Percentiles rank a stretch among this genome's conserved stretches.
These are phyloP conservation scores for Diphasiastrum complanatum DNA, from an alignment of 83 land plant species.

Conservation along the genomic window DNA sequence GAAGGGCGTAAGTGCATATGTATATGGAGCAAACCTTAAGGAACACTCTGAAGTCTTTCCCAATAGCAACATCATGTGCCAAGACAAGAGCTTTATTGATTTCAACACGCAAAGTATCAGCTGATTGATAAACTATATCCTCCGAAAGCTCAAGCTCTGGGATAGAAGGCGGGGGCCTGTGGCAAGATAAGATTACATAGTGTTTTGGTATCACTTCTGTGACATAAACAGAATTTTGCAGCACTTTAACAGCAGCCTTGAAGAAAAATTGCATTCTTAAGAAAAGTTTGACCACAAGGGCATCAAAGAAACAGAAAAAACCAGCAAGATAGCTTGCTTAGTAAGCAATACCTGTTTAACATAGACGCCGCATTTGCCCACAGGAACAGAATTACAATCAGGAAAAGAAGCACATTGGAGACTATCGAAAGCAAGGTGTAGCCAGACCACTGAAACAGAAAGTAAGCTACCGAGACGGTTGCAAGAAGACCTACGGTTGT, in stretches of 20 bases:
- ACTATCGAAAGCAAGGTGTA: conserved; percentile 44
- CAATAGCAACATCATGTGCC: conserved; percentile 53
- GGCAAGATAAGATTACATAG: conserved; percentile 6
- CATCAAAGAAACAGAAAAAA: neutral
- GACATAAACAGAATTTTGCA: neutral
- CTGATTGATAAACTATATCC: conserved; percentile 45
- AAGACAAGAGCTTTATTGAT: conserved; percentile 43
- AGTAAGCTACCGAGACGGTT: conserved; percentile 41
- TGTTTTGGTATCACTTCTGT: too few relatives aligned
- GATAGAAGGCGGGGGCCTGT: conserved; percentile 70
- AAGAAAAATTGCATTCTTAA: neutral
- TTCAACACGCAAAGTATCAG: conserved; percentile 29
- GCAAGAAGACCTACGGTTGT: conserved; percentile 39
- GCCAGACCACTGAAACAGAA: conserved; percentile 58
- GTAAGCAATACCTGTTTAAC: conserved; percentile 33
- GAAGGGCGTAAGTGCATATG: too few relatives aligned
- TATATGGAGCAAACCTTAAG: conserved; percentile 23
- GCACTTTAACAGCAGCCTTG: conserved; percentile 1
- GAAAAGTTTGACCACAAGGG: too few relatives aligned
- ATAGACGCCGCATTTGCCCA: conserved; percentile 59
- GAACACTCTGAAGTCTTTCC: conserved; percentile 55
- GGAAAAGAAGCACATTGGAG: conserved; percentile 44
- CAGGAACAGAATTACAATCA: conserved; percentile 40
- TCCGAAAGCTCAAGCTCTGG: conserved; percentile 60
- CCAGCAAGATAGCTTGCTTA: neutral